phyloP scores from a whole-genome alignment of 768 basidiomycete species.

The Suillus cothurnatus region DNA sequence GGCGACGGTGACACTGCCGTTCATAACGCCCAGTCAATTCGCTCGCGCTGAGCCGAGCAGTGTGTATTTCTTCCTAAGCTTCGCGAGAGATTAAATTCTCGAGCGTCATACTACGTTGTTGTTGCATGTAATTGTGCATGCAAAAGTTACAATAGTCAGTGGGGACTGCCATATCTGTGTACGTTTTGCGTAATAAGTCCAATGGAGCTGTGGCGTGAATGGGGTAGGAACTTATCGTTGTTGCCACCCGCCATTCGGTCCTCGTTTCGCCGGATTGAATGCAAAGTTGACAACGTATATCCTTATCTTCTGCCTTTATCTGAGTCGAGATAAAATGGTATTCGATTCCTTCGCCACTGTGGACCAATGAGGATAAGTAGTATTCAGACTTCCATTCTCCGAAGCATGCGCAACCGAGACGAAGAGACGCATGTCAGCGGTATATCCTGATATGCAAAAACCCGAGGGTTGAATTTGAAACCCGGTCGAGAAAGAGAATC shows the following conservation, averaged over 20 bases:
- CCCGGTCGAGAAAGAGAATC: background rate
- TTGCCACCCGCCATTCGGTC: background rate
- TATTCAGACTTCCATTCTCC: background rate
- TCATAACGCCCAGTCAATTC: background rate
- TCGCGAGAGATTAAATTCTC: background rate
- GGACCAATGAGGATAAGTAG: background rate
- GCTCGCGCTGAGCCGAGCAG: background rate
- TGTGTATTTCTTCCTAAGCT: background rate
- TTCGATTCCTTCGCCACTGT: background rate
- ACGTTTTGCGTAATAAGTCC: background rate
- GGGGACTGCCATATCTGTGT: background rate
- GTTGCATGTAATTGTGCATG: background rate
- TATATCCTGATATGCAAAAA: background rate
- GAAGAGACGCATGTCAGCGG: background rate
- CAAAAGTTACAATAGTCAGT: background rate
- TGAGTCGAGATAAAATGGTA: background rate
- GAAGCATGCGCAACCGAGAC: background rate
- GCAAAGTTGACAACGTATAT: background rate
- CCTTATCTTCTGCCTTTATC: constrained; percentile 7
- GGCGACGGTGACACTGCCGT: background rate
- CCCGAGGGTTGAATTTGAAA: background rate
- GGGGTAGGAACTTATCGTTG: background rate
- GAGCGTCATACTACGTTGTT: background rate
- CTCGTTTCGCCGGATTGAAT: background rate
- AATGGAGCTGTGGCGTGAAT: background rate